Conservation (phyloP, 345 rosid species). For the Excoecaria cochinchinensis region DNA sequence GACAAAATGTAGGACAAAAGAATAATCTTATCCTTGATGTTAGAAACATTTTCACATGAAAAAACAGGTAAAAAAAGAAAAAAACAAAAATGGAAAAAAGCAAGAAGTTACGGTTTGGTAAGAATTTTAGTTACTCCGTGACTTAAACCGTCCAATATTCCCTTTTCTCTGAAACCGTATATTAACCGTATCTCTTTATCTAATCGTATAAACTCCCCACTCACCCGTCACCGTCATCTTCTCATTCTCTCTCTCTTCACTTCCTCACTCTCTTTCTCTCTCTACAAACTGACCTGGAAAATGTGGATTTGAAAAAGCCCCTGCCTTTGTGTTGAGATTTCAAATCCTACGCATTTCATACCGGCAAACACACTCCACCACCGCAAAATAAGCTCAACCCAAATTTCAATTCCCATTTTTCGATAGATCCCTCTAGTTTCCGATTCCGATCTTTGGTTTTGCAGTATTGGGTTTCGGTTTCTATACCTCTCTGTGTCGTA, state of each 20-base stretch:
- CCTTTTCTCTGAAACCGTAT: slow-evolving; percentile 14
- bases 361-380: neutral
- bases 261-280: slow-evolving; percentile 1
- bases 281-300: slow-evolving; percentile 16
- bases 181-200: slow-evolving; percentile 18
- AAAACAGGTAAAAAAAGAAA: neutral
- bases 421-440: slow-evolving; percentile 16
- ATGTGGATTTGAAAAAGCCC: slow-evolving; percentile 37
- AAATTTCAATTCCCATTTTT: too few species aligned
- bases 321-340: slow-evolving; percentile 22
- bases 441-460: slow-evolving; percentile 23
- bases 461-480: slow-evolving; percentile 30
- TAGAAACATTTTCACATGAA: too few species aligned
- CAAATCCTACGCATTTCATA: slow-evolving; percentile 1
- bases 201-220: neutral
- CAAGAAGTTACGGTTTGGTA: neutral
- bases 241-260: slow-evolving; percentile 1
- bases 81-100: neutral
- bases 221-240: neutral
- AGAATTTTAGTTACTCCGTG: neutral
- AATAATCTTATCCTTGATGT: neutral
- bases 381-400: neutral
- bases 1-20: slow-evolving; percentile 6
- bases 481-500: slow-evolving; percentile 11
- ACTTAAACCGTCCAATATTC: slow-evolving; percentile 10